These are phyloP conservation scores for Trichothecium roseum DNA, from an alignment of 2,329 filamentous ascomycete species.

Conservation along the genomic window DNA sequence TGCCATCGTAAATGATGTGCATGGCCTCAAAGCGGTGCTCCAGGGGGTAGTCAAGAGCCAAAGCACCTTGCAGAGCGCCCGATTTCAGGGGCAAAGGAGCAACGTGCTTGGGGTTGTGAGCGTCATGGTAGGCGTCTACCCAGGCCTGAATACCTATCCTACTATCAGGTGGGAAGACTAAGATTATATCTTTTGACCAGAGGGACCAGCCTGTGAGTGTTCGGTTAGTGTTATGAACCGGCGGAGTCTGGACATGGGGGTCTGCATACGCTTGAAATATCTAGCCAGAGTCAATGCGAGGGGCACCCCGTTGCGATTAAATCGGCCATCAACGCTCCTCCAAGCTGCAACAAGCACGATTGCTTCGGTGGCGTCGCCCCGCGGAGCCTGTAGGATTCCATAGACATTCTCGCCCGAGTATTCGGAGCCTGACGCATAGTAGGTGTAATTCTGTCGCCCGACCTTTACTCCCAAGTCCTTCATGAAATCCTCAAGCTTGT, in stretches of 20 bases:
- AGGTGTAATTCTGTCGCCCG: slow-evolving; percentile 79
- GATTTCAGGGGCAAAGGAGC: slow-evolving; percentile 79
- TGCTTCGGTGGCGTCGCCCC: slow-evolving; percentile 93
- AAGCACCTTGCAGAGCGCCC: slow-evolving; percentile 80
- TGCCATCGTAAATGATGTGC: slow-evolving; percentile 87
- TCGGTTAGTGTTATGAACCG: neutral
- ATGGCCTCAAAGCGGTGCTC: slow-evolving; percentile 77
- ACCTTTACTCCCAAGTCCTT: slow-evolving; percentile 74
- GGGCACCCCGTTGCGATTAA: slow-evolving; percentile 82
- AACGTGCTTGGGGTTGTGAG: slow-evolving; percentile 61
- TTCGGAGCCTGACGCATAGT: slow-evolving; percentile 63
- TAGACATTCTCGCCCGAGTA: slow-evolving; percentile 85
- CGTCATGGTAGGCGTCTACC: slow-evolving; percentile 95
- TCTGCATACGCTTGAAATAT: slow-evolving; percentile 71
- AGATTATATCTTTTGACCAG: slow-evolving; percentile 98
- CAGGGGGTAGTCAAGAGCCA: slow-evolving; percentile 88
- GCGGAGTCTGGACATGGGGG: neutral
- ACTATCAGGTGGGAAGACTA: slow-evolving; percentile 82
- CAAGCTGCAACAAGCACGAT: slow-evolving; percentile 87
- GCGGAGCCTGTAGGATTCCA: slow-evolving; percentile 82
- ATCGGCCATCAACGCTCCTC: slow-evolving; percentile 66
- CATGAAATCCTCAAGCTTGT: slow-evolving; percentile 66
- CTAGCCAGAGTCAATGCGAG: slow-evolving; percentile 77
- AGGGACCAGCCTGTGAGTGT: slow-evolving; percentile 68
- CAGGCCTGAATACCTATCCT: slow-evolving; percentile 87